These are phyloP conservation scores for Beauveria brongniartii DNA, from an alignment of 2,329 filamentous ascomycete genomes.

Conservation along the genomic window DNA sequence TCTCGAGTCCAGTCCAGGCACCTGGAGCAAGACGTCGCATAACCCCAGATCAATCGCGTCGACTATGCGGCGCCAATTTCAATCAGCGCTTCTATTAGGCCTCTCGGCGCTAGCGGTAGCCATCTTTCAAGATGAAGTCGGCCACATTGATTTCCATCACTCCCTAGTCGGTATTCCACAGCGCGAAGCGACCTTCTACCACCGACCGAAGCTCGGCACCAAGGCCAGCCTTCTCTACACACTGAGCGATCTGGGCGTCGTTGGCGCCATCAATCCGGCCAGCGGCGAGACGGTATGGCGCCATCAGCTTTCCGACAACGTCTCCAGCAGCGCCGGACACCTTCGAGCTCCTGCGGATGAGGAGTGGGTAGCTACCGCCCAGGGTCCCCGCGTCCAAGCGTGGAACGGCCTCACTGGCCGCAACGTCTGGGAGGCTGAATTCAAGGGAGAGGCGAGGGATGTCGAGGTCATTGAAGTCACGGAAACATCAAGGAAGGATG, in stretches of 20 bases:
- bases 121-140: slow-evolving; percentile 86
- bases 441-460: slow-evolving; percentile 53
- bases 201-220: slow-evolving; percentile 71
- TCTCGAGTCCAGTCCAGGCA: not conserved
- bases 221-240: slow-evolving; percentile 89
- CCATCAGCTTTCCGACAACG: slow-evolving; percentile 55
- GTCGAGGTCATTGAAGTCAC: slow-evolving; percentile 70
- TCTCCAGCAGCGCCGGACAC: slow-evolving; percentile 39
- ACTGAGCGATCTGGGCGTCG: slow-evolving; percentile 70
- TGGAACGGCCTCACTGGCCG: slow-evolving; percentile 82
- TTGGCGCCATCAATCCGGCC: slow-evolving; percentile 84
- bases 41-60: not conserved
- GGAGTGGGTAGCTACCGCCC: slow-evolving; percentile 66
- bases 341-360: slow-evolving; percentile 72
- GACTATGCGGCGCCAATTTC: slow-evolving; percentile 29
- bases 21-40: slow-evolving; percentile 2
- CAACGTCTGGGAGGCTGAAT: slow-evolving; percentile 63
- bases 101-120: slow-evolving; percentile 43
- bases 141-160: slow-evolving; percentile 82
- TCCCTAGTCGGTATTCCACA: slow-evolving; percentile 78
- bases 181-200: slow-evolving; percentile 85
- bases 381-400: slow-evolving; percentile 60
- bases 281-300: slow-evolving; percentile 83
- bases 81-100: slow-evolving; percentile 30
- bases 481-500: slow-evolving; percentile 57